Conservation (phyloP, 1,284 basidiomycete genomes). For the Dichomitus squalens region DNA sequence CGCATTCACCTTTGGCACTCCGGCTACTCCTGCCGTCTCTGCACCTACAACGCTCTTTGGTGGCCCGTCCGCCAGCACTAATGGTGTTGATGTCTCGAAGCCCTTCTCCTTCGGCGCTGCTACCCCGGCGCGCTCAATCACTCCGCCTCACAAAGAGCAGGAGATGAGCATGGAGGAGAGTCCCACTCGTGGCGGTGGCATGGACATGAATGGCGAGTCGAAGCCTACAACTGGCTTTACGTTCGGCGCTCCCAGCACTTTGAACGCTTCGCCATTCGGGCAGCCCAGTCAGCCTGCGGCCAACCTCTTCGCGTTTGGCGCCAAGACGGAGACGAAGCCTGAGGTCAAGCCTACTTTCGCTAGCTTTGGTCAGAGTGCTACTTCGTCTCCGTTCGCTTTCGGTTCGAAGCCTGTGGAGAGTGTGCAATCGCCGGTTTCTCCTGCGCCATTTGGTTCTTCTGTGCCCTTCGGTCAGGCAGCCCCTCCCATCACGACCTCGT, state of each 20-base stretch:
- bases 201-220: conserved; percentile 31
- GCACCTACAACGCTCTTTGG: conserved; percentile 21
- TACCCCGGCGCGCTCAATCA: conserved; percentile 25
- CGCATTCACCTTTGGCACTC: conserved; percentile 24
- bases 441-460: conserved; percentile 24
- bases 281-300: conserved; percentile 23
- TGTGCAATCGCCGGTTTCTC: conserved; percentile 21
- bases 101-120: conserved; percentile 29
- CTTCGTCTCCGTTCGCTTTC: conserved; percentile 27
- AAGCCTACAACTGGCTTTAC: conserved; percentile 23
- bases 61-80: conserved; percentile 17
- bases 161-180: conserved; percentile 42
- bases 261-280: conserved; percentile 26
- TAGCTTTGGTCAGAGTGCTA: conserved; percentile 18
- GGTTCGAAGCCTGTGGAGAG: conserved; percentile 29
- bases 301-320: conserved; percentile 27
- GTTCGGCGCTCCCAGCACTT: conserved; percentile 19
- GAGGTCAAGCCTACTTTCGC: conserved; percentile 27
- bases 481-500: conserved; percentile 22
- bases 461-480: conserved; percentile 24
- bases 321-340: conserved; percentile 22
- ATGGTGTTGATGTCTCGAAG: conserved; percentile 23
- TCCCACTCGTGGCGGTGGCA: conserved; percentile 31
- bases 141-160: conserved; percentile 33
- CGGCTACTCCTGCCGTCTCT: conserved; percentile 14